phyloP scores from a whole-genome alignment of 495 filamentous ascomycete genomes.

The Penicillium cinerascens region DNA sequence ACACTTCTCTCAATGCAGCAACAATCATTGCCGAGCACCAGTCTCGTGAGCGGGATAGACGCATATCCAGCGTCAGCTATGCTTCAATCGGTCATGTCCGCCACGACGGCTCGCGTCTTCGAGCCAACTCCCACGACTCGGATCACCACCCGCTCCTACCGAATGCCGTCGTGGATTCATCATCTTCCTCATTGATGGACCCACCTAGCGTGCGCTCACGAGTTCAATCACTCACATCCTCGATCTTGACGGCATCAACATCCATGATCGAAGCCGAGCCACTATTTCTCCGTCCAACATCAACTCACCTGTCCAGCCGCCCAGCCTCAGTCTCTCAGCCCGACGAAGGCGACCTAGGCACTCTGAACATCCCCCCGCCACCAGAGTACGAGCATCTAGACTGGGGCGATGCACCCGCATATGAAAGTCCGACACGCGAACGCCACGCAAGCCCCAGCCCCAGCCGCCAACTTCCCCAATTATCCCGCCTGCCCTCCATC shows the following conservation, averaged over 20 bases:
- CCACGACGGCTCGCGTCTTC: constrained; percentile 82
- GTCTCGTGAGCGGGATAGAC: constrained; percentile 62
- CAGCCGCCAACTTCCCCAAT: constrained; percentile 16
- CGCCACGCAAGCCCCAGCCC: constrained; percentile 1
- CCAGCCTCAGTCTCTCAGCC: constrained; percentile 14
- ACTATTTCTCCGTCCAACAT: constrained; percentile 19
- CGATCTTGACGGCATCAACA: constrained; percentile 26
- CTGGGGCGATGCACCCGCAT: constrained; percentile 49
- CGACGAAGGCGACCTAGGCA: constrained; percentile 38
- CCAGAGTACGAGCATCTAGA: constrained; percentile 46
- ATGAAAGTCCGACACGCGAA: constrained; percentile 34
- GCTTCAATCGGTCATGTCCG: constrained; percentile 80
- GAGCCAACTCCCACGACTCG: constrained; percentile 75
- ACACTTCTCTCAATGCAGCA: constrained; percentile 24
- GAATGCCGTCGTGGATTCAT: constrained; percentile 53
- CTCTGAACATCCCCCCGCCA: constrained; percentile 34
- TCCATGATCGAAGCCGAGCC: constrained; percentile 29
- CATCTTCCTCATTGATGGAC: constrained; percentile 23
- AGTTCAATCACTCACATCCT: constrained; percentile 34
- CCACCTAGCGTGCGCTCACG: constrained; percentile 29
- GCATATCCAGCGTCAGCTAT: constrained; percentile 82
- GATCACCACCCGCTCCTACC: constrained; percentile 71
- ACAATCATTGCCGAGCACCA: constrained; percentile 61
- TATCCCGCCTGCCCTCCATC: constrained; percentile 36
- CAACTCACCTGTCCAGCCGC: constrained; percentile 22